phyloP scores from a whole-genome alignment of 1,284 basidiomycete genomes.

The Stygiomarasmius scandens region DNA sequence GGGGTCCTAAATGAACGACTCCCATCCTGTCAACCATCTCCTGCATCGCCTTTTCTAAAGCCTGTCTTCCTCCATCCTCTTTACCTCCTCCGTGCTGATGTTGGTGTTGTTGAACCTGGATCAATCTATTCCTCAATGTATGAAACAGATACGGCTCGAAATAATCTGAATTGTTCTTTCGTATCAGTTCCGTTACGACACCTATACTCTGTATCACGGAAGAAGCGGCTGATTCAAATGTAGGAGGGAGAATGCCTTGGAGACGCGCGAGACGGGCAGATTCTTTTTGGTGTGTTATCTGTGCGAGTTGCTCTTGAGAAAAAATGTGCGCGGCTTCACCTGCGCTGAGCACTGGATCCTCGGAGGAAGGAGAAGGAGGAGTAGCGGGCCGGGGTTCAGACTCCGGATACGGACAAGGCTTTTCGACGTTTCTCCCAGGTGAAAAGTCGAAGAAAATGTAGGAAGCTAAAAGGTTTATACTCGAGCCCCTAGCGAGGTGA shows the following conservation, averaged over 20 bases:
- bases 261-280: background rate
- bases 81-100: constrained; percentile 43
- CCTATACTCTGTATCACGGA: constrained; percentile 89
- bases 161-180: constrained; percentile 99
- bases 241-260: constrained; percentile 47
- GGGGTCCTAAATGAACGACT: constrained; percentile 89
- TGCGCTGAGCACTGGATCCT: constrained; percentile 4
- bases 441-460: constrained; percentile 82
- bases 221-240: constrained; percentile 79
- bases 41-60: constrained; percentile 80
- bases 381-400: too few species aligned
- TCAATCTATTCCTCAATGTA: constrained; percentile 87
- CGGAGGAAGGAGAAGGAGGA: constrained; percentile 14
- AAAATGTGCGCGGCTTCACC: too few species aligned
- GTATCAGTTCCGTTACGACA: constrained; percentile 93
- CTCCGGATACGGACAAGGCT: too few species aligned
- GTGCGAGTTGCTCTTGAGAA: too few species aligned
- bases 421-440: constrained; percentile 24
- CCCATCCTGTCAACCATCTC: constrained; percentile 91
- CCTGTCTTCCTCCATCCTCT: constrained; percentile 62
- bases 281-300: background rate
- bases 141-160: constrained; percentile 99
- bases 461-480: constrained; percentile 71
- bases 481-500: constrained; percentile 82
- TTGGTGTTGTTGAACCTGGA: constrained; percentile 72